These are phyloP conservation scores for Trichoderma sp. DNA, from an alignment of 2,329 filamentous ascomycete species.

Conservation along the genomic window DNA sequence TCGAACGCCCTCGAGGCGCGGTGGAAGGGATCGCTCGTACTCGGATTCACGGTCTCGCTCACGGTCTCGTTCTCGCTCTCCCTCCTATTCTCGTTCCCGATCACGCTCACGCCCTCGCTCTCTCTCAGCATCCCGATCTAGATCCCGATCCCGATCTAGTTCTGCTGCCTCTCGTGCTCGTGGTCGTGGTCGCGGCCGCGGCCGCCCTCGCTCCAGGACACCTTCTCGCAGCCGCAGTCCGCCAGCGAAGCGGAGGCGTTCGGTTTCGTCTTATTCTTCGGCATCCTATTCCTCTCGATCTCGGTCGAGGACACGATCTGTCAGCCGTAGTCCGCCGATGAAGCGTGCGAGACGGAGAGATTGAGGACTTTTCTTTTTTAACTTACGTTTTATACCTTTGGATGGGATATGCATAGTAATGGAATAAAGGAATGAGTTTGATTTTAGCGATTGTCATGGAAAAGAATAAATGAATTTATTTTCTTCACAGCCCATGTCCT, in stretches of 20 bases:
- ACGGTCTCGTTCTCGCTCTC: constrained; percentile 43
- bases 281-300: not conserved
- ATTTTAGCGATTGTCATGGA: not conserved
- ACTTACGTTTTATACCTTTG: not conserved
- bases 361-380: constrained; percentile 24
- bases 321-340: constrained; percentile 27
- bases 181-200: constrained; percentile 25
- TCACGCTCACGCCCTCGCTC: not conserved
- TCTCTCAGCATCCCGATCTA: constrained; percentile 22
- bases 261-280: not conserved
- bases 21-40: constrained; percentile 41
- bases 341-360: constrained; percentile 37
- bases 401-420: not conserved
- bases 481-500: not conserved
- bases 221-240: constrained; percentile 29
- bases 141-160: constrained; percentile 43
- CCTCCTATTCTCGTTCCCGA: constrained; percentile 27
- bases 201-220: not conserved
- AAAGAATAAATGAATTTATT: not conserved
- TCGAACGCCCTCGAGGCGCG: constrained; percentile 33
- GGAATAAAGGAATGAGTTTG: not conserved
- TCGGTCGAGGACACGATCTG: constrained; percentile 34
- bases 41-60: constrained; percentile 45
- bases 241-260: constrained; percentile 33
- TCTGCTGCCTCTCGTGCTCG: constrained; percentile 30